Conservation (phyloP, 768 basidiomycete genomes). For the Rhodotorula kratochvilovae region DNA sequence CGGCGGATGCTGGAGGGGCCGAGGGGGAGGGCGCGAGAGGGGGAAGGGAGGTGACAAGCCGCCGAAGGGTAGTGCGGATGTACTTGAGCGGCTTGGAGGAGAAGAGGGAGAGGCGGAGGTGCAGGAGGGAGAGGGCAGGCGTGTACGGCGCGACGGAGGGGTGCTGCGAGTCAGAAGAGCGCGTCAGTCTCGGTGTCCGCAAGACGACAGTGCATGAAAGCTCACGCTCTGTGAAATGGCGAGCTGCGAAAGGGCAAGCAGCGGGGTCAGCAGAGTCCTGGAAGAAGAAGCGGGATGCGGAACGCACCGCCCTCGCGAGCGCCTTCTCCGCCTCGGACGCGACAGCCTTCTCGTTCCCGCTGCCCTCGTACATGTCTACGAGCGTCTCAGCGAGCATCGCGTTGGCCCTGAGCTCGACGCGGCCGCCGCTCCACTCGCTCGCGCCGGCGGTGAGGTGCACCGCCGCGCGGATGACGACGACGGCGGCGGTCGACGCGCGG, state of each 20-base stretch:
- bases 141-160: conserved; percentile 6
- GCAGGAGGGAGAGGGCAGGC: conserved; percentile 14
- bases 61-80: conserved; percentile 12
- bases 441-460: not conserved
- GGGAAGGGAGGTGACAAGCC: not conserved
- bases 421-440: conserved; percentile 9
- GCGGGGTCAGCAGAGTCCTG: accelerated
- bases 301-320: conserved; percentile 6
- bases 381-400: conserved; percentile 22
- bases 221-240: not conserved
- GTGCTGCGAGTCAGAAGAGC: not conserved
- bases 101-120: conserved; percentile 10
- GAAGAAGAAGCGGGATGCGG: not conserved
- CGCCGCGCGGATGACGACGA: conserved; percentile 9
- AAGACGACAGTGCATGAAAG: not conserved
- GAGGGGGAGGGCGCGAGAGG: not conserved
- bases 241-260: not conserved
- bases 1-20: not conserved
- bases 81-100: conserved; percentile 10
- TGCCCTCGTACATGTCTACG: conserved; percentile 23
- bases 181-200: not conserved
- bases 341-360: not conserved
- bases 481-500: not conserved
- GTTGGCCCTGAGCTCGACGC: conserved; percentile 20
- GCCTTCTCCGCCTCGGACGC: conserved; percentile 4